Evolutionary conservation across 345 rosid genomes (phyloP), one percentile per base, ranked within the genome.

Genomic region (Linum trigynum): DNA sequence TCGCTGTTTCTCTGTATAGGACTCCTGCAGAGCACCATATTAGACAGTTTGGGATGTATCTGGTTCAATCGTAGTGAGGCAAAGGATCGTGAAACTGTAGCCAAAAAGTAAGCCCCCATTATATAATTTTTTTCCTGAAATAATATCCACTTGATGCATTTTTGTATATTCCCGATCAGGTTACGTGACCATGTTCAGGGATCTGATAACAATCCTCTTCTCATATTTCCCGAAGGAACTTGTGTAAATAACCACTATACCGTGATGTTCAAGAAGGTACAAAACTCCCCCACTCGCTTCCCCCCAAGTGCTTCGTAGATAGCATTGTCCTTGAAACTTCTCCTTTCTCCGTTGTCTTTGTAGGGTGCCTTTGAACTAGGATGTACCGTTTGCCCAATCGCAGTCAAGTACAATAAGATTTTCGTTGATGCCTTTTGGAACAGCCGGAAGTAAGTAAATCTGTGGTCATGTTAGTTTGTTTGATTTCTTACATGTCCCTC

Each of bases 361-460:
- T 68, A 89, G 99, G 99, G 99, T 64, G 95, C 99, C 43, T 95
- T 95, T 72, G 99, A 95, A 80, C 88, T 91, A 32, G 99, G 79
- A 65, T 88, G 91, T 78, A 87, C 98, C 23, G 94, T 95, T 63
- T 95, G 99, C 74, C 99, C 99, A 48, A 57, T 95, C 35, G 97
- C 98, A 68, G 89, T 95, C 79, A 95, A 91, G 80, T 89, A 95
- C 86, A 95, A 95, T 61, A 91, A 89, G 78, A 89, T 91, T 64
- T 95, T 95, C 65, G 99, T 91, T 59, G 99, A 95, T 72, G 99
- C 99, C 42, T 95, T 95, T 78, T 95, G 99, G 99, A 95, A 95
- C 69, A 95, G 96, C 85, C 74, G 91, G 74, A 95, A 91, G 99
- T 95, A 83, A 73, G 92, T 51, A 64, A 17, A 42, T 63, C n/a